A percentile compares a stretch with the other conserved stretches of the same genome.
Conservation (phyloP, 2,329 filamentous ascomycete species). For the Akanthomyces muscarius region DNA sequence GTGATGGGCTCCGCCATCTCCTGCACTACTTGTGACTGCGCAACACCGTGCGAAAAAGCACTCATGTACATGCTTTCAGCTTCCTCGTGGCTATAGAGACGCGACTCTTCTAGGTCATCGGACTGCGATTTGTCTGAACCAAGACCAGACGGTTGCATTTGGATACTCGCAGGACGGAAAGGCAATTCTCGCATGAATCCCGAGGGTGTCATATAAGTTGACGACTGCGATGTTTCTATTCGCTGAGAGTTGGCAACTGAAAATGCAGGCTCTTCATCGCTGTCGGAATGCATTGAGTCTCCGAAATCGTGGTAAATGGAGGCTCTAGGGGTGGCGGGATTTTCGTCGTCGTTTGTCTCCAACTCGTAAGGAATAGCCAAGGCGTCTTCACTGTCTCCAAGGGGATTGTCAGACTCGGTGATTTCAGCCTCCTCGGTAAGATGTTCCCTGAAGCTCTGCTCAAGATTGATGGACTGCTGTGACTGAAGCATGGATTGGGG, state of each 20-base stretch:
- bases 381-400: constrained; percentile 51
- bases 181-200: constrained; percentile 19
- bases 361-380: constrained; percentile 55
- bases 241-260: neutral
- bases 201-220: neutral
- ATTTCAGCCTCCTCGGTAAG: constrained; percentile 22
- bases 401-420: constrained; percentile 25
- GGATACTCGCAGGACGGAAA: constrained; percentile 20
- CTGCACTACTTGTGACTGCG: constrained; percentile 20
- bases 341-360: constrained; percentile 35
- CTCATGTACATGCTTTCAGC: constrained; percentile 87
- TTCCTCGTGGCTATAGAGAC: constrained; percentile 72
- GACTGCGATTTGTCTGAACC: neutral
- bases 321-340: constrained; percentile 51
- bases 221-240: neutral
- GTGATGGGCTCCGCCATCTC: neutral
- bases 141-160: neutral
- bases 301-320: constrained; percentile 40
- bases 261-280: constrained; percentile 28
- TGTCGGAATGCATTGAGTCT: constrained; percentile 16
- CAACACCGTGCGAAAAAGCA: constrained; percentile 51
- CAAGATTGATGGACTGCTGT: constrained; percentile 15
- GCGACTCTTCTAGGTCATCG: constrained; percentile 60
- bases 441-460: constrained; percentile 22
- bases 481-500: constrained; percentile 25